phyloP scores from a whole-genome alignment of 2,329 filamentous ascomycete species.

The Madurella fahalii region DNA sequence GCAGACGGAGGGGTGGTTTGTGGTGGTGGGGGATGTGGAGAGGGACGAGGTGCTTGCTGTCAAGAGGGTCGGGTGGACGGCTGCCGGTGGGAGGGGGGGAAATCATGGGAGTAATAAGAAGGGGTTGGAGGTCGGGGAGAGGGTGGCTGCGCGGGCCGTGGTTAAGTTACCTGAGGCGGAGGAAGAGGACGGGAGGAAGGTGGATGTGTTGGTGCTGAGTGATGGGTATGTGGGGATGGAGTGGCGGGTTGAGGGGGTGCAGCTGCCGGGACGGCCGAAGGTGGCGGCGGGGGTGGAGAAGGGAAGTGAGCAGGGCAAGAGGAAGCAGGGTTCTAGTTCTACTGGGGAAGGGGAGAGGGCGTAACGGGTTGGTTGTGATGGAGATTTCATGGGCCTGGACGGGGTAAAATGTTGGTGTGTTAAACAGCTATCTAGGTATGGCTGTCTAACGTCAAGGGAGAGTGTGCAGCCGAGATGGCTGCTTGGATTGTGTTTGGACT shows the following conservation, averaged over 20 bases:
- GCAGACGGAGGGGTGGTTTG: slow-evolving; percentile 91
- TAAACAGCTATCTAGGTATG: no score
- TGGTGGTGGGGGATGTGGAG: slow-evolving; percentile 64
- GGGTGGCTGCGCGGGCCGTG: slow-evolving; percentile 50
- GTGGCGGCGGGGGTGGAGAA: slow-evolving; percentile 42
- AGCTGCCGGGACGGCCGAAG: slow-evolving; percentile 47
- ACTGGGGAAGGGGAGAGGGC: neutral
- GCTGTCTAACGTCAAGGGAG: no score
- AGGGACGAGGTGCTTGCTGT: slow-evolving; percentile 78
- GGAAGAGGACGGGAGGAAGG: slow-evolving; percentile 48
- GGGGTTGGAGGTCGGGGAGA: slow-evolving; percentile 39
- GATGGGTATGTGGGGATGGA: slow-evolving; percentile 82
- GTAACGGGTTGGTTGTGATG: neutral
- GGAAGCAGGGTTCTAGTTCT: neutral
- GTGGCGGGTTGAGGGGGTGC: slow-evolving; percentile 45
- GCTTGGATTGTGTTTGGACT: no score
- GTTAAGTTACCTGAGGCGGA: slow-evolving; percentile 57
- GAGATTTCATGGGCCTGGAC: neutral
- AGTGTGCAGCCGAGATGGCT: no score
- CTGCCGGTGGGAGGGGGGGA: slow-evolving; percentile 25
- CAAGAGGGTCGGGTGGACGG: slow-evolving; percentile 76
- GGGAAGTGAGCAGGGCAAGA: neutral
- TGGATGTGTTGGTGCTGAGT: slow-evolving; percentile 75
- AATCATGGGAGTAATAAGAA: slow-evolving; percentile 22
- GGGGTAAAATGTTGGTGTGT: neutral